These are phyloP conservation scores for Saccharomyces cerevisiae DNA, from an alignment of 805 yeast genomes.

Conservation along the genomic window DNA sequence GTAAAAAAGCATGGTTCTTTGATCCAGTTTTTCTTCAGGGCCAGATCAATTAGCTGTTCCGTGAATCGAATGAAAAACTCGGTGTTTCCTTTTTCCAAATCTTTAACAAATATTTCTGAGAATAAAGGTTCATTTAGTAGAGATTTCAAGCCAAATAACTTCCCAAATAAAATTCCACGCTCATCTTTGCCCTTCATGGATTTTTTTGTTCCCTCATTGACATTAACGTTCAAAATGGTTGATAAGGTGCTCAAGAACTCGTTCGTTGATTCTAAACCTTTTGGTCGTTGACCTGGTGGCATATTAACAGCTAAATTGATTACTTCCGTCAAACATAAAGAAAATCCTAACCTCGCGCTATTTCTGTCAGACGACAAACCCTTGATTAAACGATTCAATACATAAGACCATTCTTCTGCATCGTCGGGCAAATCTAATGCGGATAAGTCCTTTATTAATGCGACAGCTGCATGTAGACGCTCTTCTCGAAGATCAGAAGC, in stretches of 20 bases:
- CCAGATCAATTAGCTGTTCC: slow-evolving; percentile 44
- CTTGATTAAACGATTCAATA: slow-evolving; percentile 64
- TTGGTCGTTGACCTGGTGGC: slow-evolving; percentile 9
- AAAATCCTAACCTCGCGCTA: slow-evolving; percentile 78
- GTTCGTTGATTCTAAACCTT: slow-evolving; percentile 13
- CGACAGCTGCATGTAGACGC: slow-evolving; percentile 63
- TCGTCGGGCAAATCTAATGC: slow-evolving; percentile 27
- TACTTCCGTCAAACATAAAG: slow-evolving; percentile 76
- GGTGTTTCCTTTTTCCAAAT: slow-evolving; percentile 13
- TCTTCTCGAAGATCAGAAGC: slow-evolving; percentile 72
- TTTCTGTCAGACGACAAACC: slow-evolving; percentile 80
- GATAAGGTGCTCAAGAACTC: slow-evolving; percentile 18
- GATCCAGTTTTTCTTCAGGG: slow-evolving; percentile 70
- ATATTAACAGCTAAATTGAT: slow-evolving; percentile 31
- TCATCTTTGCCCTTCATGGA: slow-evolving; percentile 69
- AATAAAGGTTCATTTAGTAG: slow-evolving; percentile 48
- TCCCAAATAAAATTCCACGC: slow-evolving; percentile 72
- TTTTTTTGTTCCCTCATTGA: slow-evolving; percentile 34
- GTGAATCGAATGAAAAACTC: slow-evolving; percentile 37
- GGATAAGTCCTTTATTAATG: slow-evolving; percentile 52
- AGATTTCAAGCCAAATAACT: slow-evolving; percentile 75
- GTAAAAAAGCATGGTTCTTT: slow-evolving; percentile 75
- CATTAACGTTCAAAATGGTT: slow-evolving; percentile 31
- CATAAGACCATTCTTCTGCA: slow-evolving; percentile 69
- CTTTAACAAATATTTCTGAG: slow-evolving; percentile 23